phyloP scores from a whole-genome alignment of 2,329 filamentous ascomycete genomes.

The Alternaria brassicae region DNA sequence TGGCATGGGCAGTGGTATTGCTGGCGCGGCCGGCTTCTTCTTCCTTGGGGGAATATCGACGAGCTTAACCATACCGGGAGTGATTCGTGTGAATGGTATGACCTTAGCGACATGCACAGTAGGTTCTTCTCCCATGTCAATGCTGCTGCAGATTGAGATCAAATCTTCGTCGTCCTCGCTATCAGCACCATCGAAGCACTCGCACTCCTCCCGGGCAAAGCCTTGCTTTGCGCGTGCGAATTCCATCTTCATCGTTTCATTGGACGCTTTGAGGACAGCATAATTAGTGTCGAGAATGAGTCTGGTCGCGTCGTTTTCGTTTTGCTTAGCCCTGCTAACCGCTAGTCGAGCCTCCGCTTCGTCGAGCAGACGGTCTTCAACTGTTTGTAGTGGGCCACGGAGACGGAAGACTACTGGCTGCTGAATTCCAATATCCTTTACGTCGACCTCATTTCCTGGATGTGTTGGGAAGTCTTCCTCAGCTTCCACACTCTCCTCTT shows the following conservation, averaged over 20 bases:
- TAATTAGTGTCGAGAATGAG: conserved; percentile 17
- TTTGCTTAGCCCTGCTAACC: neutral
- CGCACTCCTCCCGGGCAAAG: neutral
- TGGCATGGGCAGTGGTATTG: neutral
- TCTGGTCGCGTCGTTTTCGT: conserved; percentile 15
- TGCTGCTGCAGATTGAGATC: conserved; percentile 23
- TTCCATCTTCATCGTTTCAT: conserved; percentile 20
- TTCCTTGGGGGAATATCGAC: conserved; percentile 29
- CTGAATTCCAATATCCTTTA: conserved; percentile 3
- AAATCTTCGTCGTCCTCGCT: conserved; percentile 18
- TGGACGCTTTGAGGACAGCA: conserved; percentile 13
- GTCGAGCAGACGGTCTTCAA: conserved; percentile 35
- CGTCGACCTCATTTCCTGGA: conserved; percentile 9
- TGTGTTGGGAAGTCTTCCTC: conserved; percentile 5
- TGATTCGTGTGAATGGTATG: conserved; percentile 19
- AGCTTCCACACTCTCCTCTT: neutral
- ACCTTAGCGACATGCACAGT: conserved; percentile 21
- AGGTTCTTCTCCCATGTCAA: conserved; percentile 32
- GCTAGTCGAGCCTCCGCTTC: conserved; percentile 19
- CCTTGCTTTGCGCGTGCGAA: neutral
- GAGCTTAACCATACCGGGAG: conserved; percentile 29
- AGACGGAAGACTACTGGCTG: neutral
- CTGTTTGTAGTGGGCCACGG: conserved; percentile 30
- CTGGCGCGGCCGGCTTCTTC: conserved; percentile 5
- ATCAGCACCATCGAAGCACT: neutral